A percentile compares a stretch with the other conserved stretches of the same genome.
Conservation (phyloP, 2,329 filamentous ascomycete species). For the Phialophora verrucosa region DNA sequence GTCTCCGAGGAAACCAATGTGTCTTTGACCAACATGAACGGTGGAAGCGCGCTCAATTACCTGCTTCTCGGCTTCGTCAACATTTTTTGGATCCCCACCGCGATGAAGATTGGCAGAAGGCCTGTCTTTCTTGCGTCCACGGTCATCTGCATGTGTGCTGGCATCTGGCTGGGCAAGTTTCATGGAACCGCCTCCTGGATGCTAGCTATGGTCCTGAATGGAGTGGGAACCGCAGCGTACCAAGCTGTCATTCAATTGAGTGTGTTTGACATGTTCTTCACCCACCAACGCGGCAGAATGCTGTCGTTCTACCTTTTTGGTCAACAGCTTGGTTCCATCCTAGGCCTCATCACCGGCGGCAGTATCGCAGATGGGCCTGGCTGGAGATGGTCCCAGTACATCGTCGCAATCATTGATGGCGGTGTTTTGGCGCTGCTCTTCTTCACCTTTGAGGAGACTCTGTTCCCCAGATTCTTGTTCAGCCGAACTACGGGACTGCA, state of each 20-base stretch:
- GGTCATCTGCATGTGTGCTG: slow-evolving; percentile 58
- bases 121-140: slow-evolving; percentile 60
- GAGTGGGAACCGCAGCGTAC: slow-evolving; percentile 60
- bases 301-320: slow-evolving; percentile 57
- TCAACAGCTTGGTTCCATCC: slow-evolving; percentile 46
- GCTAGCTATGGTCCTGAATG: slow-evolving; percentile 63
- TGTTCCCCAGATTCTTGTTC: slow-evolving; percentile 27
- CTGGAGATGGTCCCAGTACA: slow-evolving; percentile 46
- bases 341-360: slow-evolving; percentile 45
- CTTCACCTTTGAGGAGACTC: slow-evolving; percentile 47
- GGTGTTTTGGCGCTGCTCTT: slow-evolving; percentile 43
- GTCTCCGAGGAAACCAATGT: slow-evolving; percentile 49
- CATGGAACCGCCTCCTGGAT: slow-evolving; percentile 68
- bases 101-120: slow-evolving; percentile 57
- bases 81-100: slow-evolving; percentile 51
- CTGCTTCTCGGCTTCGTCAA: slow-evolving; percentile 51
- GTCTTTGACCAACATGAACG: slow-evolving; percentile 50
- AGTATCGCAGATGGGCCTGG: slow-evolving; percentile 44
- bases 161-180: slow-evolving; percentile 64
- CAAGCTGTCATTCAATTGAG: slow-evolving; percentile 52
- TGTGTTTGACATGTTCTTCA: slow-evolving; percentile 56
- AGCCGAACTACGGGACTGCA: slow-evolving; percentile 37
- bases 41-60: slow-evolving; percentile 50
- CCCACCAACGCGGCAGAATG: slow-evolving; percentile 56
- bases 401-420: slow-evolving; percentile 43